Conservation (phyloP, 139 green algal species). For the Trebouxia sp. region DNA sequence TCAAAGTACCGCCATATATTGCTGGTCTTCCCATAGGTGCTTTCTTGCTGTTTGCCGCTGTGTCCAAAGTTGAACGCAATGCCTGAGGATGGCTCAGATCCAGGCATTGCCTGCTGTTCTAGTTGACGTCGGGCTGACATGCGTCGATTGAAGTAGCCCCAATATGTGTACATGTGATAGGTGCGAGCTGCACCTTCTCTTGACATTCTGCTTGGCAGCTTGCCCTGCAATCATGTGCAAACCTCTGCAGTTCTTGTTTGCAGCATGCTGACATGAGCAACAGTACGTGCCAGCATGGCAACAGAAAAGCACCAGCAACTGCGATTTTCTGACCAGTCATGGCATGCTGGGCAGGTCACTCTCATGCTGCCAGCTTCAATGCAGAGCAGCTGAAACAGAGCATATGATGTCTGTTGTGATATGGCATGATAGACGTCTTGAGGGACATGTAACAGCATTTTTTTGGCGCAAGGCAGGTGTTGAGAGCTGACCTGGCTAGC, state of each 20-base stretch:
- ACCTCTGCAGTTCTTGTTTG: too few relatives aligned
- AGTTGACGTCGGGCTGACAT: slow-evolving; percentile 24
- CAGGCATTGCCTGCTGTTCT: background rate
- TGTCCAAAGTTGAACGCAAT: background rate
- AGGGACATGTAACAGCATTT: too few relatives aligned
- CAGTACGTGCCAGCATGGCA: background rate
- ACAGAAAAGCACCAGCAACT: background rate
- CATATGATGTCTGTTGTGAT: too few relatives aligned
- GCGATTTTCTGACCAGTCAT: background rate
- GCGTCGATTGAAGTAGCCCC: slow-evolving; percentile 37
- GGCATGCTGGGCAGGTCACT: background rate
- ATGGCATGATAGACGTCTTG: background rate
- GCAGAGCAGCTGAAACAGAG: background rate
- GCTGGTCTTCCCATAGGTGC: slow-evolving; percentile 23
- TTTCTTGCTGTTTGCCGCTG: slow-evolving; percentile 2
- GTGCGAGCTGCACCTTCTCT: slow-evolving; percentile 29
- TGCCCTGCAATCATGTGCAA: background rate
- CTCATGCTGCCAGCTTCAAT: background rate
- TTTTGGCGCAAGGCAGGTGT: background rate
- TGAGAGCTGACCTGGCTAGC: background rate
- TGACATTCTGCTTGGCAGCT: slow-evolving; percentile 27
- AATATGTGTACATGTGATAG: slow-evolving; percentile 34
- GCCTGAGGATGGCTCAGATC: background rate
- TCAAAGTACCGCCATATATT: slow-evolving; percentile 37
- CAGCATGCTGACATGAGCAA: background rate